Percentiles rank a stretch among this genome's conserved stretches.
Evolutionary conservation across 1,284 basidiomycete species (phyloP).

Genomic region (Trametes hirsuta): DNA sequence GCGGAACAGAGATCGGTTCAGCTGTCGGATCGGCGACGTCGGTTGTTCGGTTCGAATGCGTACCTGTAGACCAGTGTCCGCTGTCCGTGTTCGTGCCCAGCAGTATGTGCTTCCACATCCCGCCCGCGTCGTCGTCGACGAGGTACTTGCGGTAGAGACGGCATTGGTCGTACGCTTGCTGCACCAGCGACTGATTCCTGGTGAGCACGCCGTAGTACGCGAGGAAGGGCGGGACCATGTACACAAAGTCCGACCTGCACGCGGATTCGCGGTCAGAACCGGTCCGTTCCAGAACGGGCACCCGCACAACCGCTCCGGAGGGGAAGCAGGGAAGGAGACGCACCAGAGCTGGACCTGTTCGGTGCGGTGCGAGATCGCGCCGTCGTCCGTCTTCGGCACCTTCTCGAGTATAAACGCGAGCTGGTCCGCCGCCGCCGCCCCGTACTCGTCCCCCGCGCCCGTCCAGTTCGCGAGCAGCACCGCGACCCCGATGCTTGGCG

Average conservation of each 20-base stretch:
- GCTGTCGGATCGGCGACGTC: too few species aligned
- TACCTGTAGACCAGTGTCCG: conserved; percentile 79
- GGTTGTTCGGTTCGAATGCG: conserved; percentile 7
- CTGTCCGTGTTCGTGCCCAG: conserved; percentile 54
- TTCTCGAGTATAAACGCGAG: conserved; percentile 68
- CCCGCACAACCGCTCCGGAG: background rate
- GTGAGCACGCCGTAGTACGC: conserved; percentile 85
- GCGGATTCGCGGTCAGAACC: conserved; percentile 4
- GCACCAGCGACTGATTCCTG: conserved; percentile 68
- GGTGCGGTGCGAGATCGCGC: conserved; percentile 81
- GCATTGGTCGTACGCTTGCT: conserved; percentile 79
- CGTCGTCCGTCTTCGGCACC: conserved; percentile 71
- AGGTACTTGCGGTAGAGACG: conserved; percentile 74
- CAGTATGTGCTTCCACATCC: conserved; percentile 74
- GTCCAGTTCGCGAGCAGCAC: conserved; percentile 83
- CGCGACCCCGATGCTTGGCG: conserved; percentile 80
- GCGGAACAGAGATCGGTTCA: background rate
- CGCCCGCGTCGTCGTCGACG: conserved; percentile 47
- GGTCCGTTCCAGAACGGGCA: background rate
- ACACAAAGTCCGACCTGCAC: conserved; percentile 74
- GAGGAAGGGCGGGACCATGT: conserved; percentile 92
- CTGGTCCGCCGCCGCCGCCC: conserved; percentile 69
- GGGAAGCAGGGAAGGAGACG: conserved; percentile 21
- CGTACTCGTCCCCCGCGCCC: conserved; percentile 54
- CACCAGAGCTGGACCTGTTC: conserved; percentile 74